Percentiles rank a stretch among this genome's conserved stretches.
Evolutionary conservation across 1,284 basidiomycete species (phyloP).

Genomic region (Cryptococcus hybrid): DNA sequence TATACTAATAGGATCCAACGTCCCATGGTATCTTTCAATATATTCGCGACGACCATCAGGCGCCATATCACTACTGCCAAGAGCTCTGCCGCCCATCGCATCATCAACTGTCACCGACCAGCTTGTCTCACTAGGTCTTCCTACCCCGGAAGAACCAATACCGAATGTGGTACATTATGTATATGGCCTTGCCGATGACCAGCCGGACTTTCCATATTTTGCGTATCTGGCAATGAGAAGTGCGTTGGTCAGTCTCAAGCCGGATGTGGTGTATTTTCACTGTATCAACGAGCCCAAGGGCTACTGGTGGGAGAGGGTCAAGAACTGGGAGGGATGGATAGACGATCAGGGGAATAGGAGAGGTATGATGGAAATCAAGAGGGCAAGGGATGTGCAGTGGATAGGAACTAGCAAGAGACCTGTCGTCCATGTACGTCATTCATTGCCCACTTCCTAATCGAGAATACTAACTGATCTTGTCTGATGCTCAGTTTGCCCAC

Average conservation of each 20-base stretch:
- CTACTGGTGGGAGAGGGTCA: constrained; percentile 43
- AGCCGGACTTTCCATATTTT: constrained; percentile 40
- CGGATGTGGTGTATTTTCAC: constrained; percentile 43
- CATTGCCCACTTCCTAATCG: neutral
- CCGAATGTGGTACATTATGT: constrained; percentile 46
- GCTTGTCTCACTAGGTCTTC: constrained; percentile 10
- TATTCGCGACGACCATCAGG: constrained; percentile 23
- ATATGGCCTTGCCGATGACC: constrained; percentile 29
- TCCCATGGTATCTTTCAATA: constrained; percentile 29
- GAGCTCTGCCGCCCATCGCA: constrained; percentile 21
- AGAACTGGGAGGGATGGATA: constrained; percentile 29
- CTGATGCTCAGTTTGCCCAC: constrained; percentile 39
- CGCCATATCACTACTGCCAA: constrained; percentile 21
- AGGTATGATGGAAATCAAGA: constrained; percentile 24
- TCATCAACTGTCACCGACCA: constrained; percentile 5
- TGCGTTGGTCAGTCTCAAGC: constrained; percentile 39
- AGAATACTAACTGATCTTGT: no score
- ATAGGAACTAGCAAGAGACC: constrained; percentile 29
- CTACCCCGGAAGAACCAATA: constrained; percentile 23
- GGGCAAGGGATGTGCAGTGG: constrained; percentile 28
- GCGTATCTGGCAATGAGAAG: constrained; percentile 47
- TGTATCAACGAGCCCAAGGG: constrained; percentile 31
- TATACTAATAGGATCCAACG: constrained; percentile 26
- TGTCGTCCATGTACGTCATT: constrained; percentile 31
- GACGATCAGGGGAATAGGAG: constrained; percentile 14